Evolutionary conservation across 345 rosid species (phyloP), one percentile per base, ranked within the genome.

Genomic region (Sisymbrium altissimum): DNA sequence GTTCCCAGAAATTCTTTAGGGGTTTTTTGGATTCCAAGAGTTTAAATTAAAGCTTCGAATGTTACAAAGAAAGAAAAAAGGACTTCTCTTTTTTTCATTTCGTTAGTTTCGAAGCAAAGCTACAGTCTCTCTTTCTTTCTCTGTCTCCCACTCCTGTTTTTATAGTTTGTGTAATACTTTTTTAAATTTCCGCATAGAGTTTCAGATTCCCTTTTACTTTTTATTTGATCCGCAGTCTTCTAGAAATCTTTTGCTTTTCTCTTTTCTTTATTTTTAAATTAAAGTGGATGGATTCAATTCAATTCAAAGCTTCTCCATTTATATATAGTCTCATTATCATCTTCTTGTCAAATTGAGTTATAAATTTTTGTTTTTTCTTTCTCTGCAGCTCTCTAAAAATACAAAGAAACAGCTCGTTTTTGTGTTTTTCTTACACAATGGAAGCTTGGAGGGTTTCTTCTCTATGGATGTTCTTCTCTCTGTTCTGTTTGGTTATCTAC

Each of bases 331-430:
- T 60, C 41, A 63, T 61, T 54, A 59, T 64, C 62, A 18, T 13
- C 61, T 63, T 62, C 70, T 59, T 35, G 32, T 13, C 64, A 13
- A 46, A 46, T 55, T 71, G 27, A 30, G 39, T 61, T 45, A 23
- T 23, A 3, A 5, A 21, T 52, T 72, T 76, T 68, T 50, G 61
- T 63, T 11, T 25, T 17, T 21, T 17, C 23, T 15, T 6, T 49
- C 7, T 77, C 57, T 72, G 11, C 50, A 77, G 73, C 82, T 50
- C 5, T 43, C n/a, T 50, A 56, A 56, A 50, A 82, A 87, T 12
- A 8, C n/a, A 32, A 27, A 32, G 23, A 87, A 83, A 86, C 86
- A 78, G 68, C 90, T 88, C 77, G 78, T 85, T 81, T 41, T 79
- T 50, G 7, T 5, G 29, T 49, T 72, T 65, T 52, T 65, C 3